These are phyloP conservation scores for Madurella fahalii DNA, from an alignment of 2,329 filamentous ascomycete genomes.

Conservation along the genomic window DNA sequence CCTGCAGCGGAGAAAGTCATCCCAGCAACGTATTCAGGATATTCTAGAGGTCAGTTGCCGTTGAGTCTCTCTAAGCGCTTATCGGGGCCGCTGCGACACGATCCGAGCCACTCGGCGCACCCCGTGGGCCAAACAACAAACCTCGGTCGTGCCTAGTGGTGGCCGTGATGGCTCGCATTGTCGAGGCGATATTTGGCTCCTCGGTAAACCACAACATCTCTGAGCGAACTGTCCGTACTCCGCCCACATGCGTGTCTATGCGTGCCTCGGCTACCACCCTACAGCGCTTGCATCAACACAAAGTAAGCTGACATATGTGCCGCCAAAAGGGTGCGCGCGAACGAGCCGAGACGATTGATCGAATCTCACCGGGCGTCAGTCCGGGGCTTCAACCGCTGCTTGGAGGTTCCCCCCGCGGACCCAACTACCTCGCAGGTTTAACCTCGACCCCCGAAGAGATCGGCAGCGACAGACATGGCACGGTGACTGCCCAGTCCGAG, in stretches of 20 bases:
- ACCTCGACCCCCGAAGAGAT: constrained; percentile 16
- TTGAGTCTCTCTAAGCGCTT: neutral
- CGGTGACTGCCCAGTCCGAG: constrained; percentile 22
- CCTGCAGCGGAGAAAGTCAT: constrained; percentile 25
- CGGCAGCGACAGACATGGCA: constrained; percentile 20
- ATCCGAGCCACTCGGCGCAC: neutral
- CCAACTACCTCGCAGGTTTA: constrained; percentile 13
- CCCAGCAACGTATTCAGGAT: constrained; percentile 31
- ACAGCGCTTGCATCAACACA: neutral
- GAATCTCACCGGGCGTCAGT: constrained; percentile 11
- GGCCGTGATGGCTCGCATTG: constrained; percentile 14
- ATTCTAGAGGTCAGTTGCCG: constrained; percentile 33
- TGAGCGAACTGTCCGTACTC: constrained; percentile 23
- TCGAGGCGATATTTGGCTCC: constrained; percentile 20
- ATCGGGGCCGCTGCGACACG: neutral
- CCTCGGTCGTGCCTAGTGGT: neutral
- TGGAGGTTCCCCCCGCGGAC: constrained; percentile 3
- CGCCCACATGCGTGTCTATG: neutral
- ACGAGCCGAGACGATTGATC: constrained; percentile 27
- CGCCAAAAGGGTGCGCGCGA: constrained; percentile 26
- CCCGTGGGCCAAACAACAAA: neutral
- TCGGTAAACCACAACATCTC: constrained; percentile 18
- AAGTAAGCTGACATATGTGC: neutral
- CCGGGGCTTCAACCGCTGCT: constrained; percentile 24
- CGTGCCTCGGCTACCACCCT: neutral